Evolutionary conservation across 2,329 filamentous ascomycete species (phyloP).

Genomic region (Diaporthe sp.): DNA sequence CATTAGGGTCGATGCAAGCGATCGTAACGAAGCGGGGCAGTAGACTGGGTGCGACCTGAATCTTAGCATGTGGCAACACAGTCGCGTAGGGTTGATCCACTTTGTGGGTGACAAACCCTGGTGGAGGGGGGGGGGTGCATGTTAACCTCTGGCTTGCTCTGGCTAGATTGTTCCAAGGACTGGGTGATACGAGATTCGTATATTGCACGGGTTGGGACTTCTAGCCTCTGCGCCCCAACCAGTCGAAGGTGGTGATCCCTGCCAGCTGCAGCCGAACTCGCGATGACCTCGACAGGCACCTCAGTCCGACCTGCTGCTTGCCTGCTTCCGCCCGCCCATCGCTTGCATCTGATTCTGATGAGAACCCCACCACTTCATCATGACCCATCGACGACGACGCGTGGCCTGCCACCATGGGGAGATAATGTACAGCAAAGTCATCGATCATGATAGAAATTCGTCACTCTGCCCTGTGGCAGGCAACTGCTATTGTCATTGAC

Average conservation of each 20-base stretch:
- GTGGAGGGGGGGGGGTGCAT: too few relatives aligned
- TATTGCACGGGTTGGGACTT: slow-evolving; percentile 8
- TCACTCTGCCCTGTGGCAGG: background rate
- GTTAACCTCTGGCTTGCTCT: too few relatives aligned
- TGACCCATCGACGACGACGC: background rate
- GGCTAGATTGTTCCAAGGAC: background rate
- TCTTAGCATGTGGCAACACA: too few relatives aligned
- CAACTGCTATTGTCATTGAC: background rate
- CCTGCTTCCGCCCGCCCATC: background rate
- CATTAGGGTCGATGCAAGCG: too few relatives aligned
- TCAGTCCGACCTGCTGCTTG: background rate
- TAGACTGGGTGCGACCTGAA: too few relatives aligned
- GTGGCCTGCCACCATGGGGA: background rate
- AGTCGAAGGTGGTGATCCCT: background rate
- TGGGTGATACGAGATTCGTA: slow-evolving; percentile 1
- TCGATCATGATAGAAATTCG: too few relatives aligned
- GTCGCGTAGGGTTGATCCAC: too few relatives aligned
- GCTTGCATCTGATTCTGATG: too few relatives aligned
- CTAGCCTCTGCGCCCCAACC: background rate
- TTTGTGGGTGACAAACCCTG: too few relatives aligned
- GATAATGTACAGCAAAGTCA: background rate
- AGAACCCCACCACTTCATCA: background rate
- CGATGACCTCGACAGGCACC: background rate
- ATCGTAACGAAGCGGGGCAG: too few relatives aligned
- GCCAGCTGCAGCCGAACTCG: background rate